Percentiles rank a stretch among this genome's conserved stretches.
Evolutionary conservation across 2,329 filamentous ascomycete genomes (phyloP).

Genomic region (Hyphodiscus sp.): DNA sequence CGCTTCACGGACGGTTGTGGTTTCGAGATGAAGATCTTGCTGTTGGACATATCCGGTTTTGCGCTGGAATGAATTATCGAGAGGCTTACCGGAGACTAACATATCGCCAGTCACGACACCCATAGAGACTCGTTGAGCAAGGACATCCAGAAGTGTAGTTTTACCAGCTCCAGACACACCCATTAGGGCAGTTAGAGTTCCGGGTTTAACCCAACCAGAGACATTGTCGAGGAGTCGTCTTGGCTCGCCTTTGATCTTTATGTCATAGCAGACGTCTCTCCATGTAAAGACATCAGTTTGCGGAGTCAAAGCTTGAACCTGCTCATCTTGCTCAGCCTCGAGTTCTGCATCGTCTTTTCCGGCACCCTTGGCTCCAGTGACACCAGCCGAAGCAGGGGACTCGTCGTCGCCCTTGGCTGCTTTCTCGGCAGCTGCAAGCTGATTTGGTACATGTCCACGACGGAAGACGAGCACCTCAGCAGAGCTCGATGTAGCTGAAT

Average conservation of each 20-base stretch:
- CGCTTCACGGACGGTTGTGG: slow-evolving; percentile 77
- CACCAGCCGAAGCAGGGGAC: slow-evolving; percentile 7
- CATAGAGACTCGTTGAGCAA: slow-evolving; percentile 78
- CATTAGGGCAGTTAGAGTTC: slow-evolving; percentile 64
- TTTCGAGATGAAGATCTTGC: slow-evolving; percentile 82
- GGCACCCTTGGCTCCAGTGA: not conserved
- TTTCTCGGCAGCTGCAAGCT: slow-evolving; percentile 35
- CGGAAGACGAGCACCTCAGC: slow-evolving; percentile 73
- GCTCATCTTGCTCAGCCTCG: slow-evolving; percentile 18
- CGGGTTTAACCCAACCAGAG: slow-evolving; percentile 68
- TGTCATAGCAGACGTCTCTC: slow-evolving; percentile 59
- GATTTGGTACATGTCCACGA: slow-evolving; percentile 40
- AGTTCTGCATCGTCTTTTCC: slow-evolving; percentile 11
- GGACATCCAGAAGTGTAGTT: slow-evolving; percentile 75
- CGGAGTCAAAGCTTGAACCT: slow-evolving; percentile 22
- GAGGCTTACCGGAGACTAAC: slow-evolving; percentile 31
- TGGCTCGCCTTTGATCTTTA: slow-evolving; percentile 59
- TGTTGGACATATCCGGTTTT: slow-evolving; percentile 93
- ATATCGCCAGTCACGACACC: slow-evolving; percentile 86
- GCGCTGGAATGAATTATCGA: slow-evolving; percentile 68
- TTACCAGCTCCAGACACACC: slow-evolving; percentile 75
- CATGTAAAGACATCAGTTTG: slow-evolving; percentile 30
- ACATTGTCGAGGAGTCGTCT: slow-evolving; percentile 63
- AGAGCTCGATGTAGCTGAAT: slow-evolving; percentile 62
- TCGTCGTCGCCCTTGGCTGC: slow-evolving; percentile 25